These are phyloP conservation scores for Wallemia mellicola DNA, from an alignment of 1,284 basidiomycete species.

Conservation along the genomic window DNA sequence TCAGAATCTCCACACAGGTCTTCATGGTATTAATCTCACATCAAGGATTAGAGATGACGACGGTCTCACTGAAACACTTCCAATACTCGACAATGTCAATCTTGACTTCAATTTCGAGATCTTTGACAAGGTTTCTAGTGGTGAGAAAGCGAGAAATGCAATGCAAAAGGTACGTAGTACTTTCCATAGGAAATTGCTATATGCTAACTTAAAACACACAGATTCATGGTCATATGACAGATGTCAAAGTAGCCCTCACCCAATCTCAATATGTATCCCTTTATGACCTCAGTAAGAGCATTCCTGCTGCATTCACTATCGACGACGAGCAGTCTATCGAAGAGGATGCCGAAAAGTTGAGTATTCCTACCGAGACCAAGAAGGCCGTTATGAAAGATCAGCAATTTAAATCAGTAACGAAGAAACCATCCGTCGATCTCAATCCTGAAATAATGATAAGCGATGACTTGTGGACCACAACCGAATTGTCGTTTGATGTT, in stretches of 20 bases:
- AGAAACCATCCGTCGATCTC: slow-evolving; percentile 18
- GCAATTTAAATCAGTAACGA: background rate
- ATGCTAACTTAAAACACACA: slow-evolving; percentile 11
- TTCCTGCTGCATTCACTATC: slow-evolving; percentile 32
- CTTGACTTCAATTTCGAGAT: slow-evolving; percentile 44
- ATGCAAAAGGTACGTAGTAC: slow-evolving; percentile 8
- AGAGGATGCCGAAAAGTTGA: slow-evolving; percentile 6
- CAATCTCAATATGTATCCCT: slow-evolving; percentile 65
- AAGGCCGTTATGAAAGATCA: background rate
- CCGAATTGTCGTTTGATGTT: slow-evolving; percentile 51
- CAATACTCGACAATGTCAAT: slow-evolving; percentile 78
- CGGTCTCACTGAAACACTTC: slow-evolving; percentile 22
- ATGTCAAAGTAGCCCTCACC: slow-evolving; percentile 65
- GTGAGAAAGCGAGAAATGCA: slow-evolving; percentile 10
- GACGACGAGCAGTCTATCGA: slow-evolving; percentile 12
- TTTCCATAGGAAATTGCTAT: background rate
- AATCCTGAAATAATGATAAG: slow-evolving; percentile 24
- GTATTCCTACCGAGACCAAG: background rate
- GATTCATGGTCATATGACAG: slow-evolving; percentile 50
- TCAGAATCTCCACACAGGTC: slow-evolving; percentile 33
- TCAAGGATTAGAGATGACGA: slow-evolving; percentile 28
- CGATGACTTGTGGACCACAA: slow-evolving; percentile 23
- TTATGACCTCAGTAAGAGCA: slow-evolving; percentile 35
- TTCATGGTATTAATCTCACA: slow-evolving; percentile 57
- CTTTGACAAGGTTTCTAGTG: slow-evolving; percentile 21